Conservation (phyloP, 306 rosid species). For the Prunus armeniaca region DNA sequence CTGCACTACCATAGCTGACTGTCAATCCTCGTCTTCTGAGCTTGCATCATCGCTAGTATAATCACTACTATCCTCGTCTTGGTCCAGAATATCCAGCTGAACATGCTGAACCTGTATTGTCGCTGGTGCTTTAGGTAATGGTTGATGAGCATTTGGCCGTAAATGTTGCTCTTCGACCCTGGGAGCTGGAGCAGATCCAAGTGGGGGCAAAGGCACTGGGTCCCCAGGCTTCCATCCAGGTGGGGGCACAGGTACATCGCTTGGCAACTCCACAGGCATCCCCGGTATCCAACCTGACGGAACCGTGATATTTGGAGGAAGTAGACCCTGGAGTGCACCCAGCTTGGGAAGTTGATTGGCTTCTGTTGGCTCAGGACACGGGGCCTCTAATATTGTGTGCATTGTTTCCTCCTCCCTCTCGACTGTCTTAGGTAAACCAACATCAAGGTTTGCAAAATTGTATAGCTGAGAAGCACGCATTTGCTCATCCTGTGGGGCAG, state of each 20-base stretch:
- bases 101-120: conserved; percentile 87
- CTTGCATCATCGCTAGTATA: conserved; percentile 84
- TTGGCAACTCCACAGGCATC: conserved; percentile 84
- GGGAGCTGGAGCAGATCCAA: conserved; percentile 56
- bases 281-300: conserved; percentile 98
- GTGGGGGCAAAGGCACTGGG: conserved; percentile 77
- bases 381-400: conserved; percentile 67
- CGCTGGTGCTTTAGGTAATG: conserved; percentile 52
- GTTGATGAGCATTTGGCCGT: conserved; percentile 49
- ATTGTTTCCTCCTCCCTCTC: conserved; percentile 61
- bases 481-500: conserved; percentile 96
- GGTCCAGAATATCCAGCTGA: conserved; percentile 79
- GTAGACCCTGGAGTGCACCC: conserved; percentile 60
- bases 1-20: background rate
- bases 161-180: conserved; percentile 57
- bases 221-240: conserved; percentile 99
- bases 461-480: conserved; percentile 93
- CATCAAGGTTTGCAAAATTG: conserved; percentile 77
- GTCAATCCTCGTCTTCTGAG: conserved; percentile 76
- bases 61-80: conserved; percentile 83
- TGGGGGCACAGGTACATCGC: conserved; percentile 72
- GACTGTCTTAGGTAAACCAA: conserved; percentile 71
- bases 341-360: conserved; percentile 51
- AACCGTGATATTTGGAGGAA: conserved; percentile 66
- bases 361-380: conserved; percentile 35